Base-by-base conservation (phyloP, 768 basidiomycete genomes). In the Leccinum olivaceopallidum region DNA sequence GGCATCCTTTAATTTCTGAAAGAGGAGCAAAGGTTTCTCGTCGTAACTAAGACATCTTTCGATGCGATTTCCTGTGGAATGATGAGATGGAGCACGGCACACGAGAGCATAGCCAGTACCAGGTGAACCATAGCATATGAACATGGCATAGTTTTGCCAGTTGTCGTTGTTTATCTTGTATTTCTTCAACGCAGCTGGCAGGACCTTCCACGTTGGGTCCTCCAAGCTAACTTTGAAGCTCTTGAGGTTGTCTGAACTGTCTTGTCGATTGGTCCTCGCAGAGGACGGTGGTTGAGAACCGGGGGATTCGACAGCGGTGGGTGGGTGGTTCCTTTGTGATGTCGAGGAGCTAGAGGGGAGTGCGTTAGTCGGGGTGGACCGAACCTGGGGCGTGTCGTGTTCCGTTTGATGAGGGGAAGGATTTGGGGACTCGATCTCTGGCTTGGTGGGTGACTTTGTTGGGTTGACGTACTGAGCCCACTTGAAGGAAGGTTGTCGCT, bases 71-170 rank as follows among this genome's bases (percentile, higher is more conserved):
- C 85, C 87, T 90, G 62, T 6, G 24, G 53, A 28, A 48, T 18
- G 60, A 26, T 63, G 36, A 44, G 26, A 52, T 22, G 4, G 52
- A 22, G 30, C 12, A 18, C 9, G 5, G 13, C 28, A 20, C 6
- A 9, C 34, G 6, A 28, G 47, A 22, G 12, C 32, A 32, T 18
- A 7, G 8, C 2, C 32, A 70, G 66, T 70, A 94, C 95, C 94
- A 56, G 94, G 81, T 56, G 89, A 88, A 12, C 95, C 96, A 74
- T 96, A 98, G 68, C 96, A 98, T 62, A 99, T 98, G 77, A 99
- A 99, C 89, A 99, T 92, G 30, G 97, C 97, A 78, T 98, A 99
- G 69, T 94, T 92, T 79, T 94, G 90, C 97, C 97, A 99, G 73
- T 92, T 95, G 64, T 98, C 97, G 66, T 93, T 93, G 74, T 96